Percentiles rank a stretch among this genome's conserved stretches.
These are phyloP conservation scores for Trapa bicornis DNA, from an alignment of 345 rosid genomes.

Conservation along the genomic window DNA sequence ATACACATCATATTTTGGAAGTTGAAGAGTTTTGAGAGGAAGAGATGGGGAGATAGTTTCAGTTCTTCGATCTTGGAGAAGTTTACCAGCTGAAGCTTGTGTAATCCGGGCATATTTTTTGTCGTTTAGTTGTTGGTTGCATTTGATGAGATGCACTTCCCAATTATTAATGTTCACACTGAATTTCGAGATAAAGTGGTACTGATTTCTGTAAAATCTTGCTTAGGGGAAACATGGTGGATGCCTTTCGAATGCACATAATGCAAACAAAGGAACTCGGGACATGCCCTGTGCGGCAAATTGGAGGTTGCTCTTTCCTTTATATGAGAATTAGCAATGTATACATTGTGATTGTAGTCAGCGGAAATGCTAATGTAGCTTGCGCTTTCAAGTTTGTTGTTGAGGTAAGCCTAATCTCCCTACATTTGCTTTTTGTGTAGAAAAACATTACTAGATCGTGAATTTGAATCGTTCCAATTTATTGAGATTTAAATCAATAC, in stretches of 20 bases:
- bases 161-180: not conserved
- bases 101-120: not conserved
- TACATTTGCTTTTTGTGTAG: not conserved
- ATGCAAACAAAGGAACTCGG: constrained; percentile 99
- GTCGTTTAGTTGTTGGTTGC: not conserved
- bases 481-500: not conserved
- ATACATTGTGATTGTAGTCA: constrained; percentile 91
- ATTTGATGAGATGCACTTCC: not conserved
- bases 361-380: constrained; percentile 99
- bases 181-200: not conserved
- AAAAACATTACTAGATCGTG: not conserved
- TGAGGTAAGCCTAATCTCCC: constrained; percentile 40
- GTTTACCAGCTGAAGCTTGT: not conserved
- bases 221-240: constrained; percentile 92
- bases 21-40: not conserved
- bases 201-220: constrained; percentile 3
- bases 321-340: constrained; percentile 98
- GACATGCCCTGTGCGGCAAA: constrained; percentile 92
- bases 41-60: not conserved
- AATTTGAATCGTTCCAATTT: not conserved
- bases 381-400: constrained; percentile 97
- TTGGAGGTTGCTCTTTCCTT: constrained; percentile 93
- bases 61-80: not conserved
- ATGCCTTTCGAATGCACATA: constrained; percentile 95
- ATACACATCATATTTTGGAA: not conserved